phyloP scores from a whole-genome alignment of 257 asterid genomes.

The Haberlea rhodopensis region DNA sequence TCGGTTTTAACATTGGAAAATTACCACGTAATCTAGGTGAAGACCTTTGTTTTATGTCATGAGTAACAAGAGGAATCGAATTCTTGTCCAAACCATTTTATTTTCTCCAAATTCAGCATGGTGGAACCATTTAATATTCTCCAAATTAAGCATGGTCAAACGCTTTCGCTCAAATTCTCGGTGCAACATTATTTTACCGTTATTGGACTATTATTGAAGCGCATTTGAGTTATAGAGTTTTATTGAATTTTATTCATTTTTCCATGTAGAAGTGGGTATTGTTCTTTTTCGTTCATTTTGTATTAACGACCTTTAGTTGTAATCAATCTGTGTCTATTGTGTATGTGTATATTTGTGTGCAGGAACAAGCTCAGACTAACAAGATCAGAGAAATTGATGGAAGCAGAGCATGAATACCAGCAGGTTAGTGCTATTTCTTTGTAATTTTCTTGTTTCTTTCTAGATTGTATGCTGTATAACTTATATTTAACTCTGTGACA shows the following conservation, averaged over 20 bases:
- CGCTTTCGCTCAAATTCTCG: neutral
- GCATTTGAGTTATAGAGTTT: neutral
- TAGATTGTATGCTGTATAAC: neutral
- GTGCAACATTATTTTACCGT: neutral
- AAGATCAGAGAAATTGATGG: slow-evolving; percentile 76
- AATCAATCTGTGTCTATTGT: neutral
- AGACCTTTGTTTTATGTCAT: neutral
- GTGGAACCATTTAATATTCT: neutral
- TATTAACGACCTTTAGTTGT: neutral
- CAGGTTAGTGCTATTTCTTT: slow-evolving; percentile 46
- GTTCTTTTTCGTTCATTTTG: slow-evolving; percentile 15
- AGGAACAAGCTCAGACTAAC: slow-evolving; percentile 86
- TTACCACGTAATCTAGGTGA: neutral
- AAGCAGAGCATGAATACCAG: slow-evolving; percentile 88
- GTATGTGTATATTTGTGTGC: slow-evolving; percentile 30
- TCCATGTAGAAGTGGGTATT: neutral
- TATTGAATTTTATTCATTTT: neutral
- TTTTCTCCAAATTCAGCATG: neutral
- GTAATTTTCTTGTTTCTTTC: slow-evolving; percentile 7
- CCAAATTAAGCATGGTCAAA: neutral
- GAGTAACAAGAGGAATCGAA: neutral
- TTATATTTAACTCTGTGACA: slow-evolving; percentile 24
- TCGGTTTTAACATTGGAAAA: neutral
- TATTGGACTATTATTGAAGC: neutral
- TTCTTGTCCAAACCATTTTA: neutral